Evolutionary conservation across 225 moss, liverwort and hornwort genomes (phyloP).

Genomic region (Pseudoscleropodium purum): DNA sequence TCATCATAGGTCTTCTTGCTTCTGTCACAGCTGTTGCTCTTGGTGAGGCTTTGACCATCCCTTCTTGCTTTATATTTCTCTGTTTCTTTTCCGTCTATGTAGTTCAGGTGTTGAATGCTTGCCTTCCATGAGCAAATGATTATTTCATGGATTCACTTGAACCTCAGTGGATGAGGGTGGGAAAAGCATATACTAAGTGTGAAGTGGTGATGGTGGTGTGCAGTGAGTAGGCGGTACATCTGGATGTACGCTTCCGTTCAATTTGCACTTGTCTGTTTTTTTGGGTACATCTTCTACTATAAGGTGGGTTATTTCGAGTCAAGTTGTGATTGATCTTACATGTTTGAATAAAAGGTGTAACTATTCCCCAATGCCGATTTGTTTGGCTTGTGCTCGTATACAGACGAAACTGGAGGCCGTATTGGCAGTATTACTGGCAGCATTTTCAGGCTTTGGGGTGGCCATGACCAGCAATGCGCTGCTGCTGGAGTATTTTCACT

Average conservation of each 20-base stretch:
- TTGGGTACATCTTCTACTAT: slow-evolving; percentile 28
- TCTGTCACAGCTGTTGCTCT: slow-evolving; percentile 34
- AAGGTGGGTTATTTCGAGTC: slow-evolving; percentile 8
- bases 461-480: slow-evolving; percentile 43
- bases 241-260: slow-evolving; percentile 42
- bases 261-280: slow-evolving; percentile 34
- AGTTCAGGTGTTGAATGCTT: background rate
- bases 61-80: background rate
- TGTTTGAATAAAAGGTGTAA: background rate
- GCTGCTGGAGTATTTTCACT: slow-evolving; percentile 34
- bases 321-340: background rate
- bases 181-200: background rate
- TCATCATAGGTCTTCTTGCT: slow-evolving; percentile 43
- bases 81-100: background rate
- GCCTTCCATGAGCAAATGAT: background rate
- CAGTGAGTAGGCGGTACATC: slow-evolving; percentile 33
- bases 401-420: slow-evolving; percentile 40
- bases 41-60: slow-evolving; percentile 7
- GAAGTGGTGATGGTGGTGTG: slow-evolving; percentile 6
- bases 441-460: slow-evolving; percentile 38
- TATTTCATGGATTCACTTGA: background rate
- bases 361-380: background rate
- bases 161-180: background rate
- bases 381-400: background rate
- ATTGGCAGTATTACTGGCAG: slow-evolving; percentile 31